Evolutionary conservation across 805 yeast genomes (phyloP).

Genomic region (Cyberlindnera mississippiensis): DNA sequence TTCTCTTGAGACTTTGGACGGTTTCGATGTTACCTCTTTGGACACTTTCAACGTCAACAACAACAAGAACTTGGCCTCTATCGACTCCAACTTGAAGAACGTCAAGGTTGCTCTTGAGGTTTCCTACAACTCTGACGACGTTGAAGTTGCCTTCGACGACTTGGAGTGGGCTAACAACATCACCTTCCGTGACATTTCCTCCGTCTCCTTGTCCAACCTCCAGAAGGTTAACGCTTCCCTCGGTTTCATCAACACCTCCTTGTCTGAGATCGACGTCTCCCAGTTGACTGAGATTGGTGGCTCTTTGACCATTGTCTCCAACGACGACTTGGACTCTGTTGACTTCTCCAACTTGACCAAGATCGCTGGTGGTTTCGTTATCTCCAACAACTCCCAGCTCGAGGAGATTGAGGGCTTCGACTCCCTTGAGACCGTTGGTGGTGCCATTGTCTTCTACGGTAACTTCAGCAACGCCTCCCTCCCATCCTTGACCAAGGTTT

Average conservation of each 20-base stretch:
- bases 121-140: constrained; percentile 80
- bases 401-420: constrained; percentile 68
- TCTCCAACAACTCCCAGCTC: constrained; percentile 81
- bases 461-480: constrained; percentile 76
- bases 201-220: constrained; percentile 68
- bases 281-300: constrained; percentile 67
- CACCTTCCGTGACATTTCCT: constrained; percentile 74
- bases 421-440: constrained; percentile 68
- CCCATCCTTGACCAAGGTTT: constrained; percentile 67
- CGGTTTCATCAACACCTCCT: constrained; percentile 70
- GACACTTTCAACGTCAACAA: constrained; percentile 77
- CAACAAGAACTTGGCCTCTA: constrained; percentile 72
- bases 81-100: constrained; percentile 66
- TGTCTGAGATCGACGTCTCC: constrained; percentile 52
- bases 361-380: constrained; percentile 90
- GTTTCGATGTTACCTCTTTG: constrained; percentile 50
- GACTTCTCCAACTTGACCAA: constrained; percentile 66
- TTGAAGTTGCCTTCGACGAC: constrained; percentile 62
- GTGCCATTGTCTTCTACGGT: constrained; percentile 84
- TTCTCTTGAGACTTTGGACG: constrained; percentile 60
- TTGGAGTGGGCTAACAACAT: constrained; percentile 86
- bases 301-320: constrained; percentile 70
- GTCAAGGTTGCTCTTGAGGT: constrained; percentile 74
- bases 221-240: constrained; percentile 73
- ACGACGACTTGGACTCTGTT: constrained; percentile 64